Evolutionary conservation across 768 basidiomycete species (phyloP).

Genomic region (Serendipita vermifera): DNA sequence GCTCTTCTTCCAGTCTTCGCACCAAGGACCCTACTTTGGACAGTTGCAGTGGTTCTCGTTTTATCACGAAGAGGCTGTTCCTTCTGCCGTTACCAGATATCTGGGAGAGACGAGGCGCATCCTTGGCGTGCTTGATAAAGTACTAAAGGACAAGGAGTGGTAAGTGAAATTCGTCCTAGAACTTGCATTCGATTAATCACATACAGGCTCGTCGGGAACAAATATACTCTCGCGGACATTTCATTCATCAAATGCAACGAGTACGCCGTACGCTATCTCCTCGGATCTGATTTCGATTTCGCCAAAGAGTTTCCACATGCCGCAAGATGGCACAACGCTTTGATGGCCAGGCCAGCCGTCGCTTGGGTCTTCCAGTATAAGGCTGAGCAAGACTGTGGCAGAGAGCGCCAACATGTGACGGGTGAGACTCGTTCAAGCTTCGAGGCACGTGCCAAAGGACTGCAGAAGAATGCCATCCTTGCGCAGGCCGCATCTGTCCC

Average conservation of each 20-base stretch:
- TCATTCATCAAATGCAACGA: constrained; percentile 11
- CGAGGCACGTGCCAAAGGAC: not conserved
- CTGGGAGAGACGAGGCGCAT: constrained; percentile 17
- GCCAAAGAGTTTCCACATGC: constrained; percentile 10
- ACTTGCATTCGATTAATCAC: not conserved
- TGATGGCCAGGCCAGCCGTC: constrained; percentile 9
- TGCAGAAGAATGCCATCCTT: not conserved
- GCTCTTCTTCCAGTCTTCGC: constrained; percentile 18
- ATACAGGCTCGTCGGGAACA: constrained; percentile 10
- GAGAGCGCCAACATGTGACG: constrained; percentile 7
- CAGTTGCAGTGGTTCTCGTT: constrained; percentile 17
- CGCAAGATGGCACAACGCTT: not conserved
- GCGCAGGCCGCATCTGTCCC: too few relatives aligned
- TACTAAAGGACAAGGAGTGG: constrained; percentile 15
- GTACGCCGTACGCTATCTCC: constrained; percentile 6
- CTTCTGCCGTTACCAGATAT: not conserved
- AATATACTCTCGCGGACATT: constrained; percentile 10
- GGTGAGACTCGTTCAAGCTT: constrained; percentile 2
- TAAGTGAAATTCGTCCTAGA: too few relatives aligned
- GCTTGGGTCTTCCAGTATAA: constrained; percentile 11
- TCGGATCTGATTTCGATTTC: constrained; percentile 8
- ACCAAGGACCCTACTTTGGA: constrained; percentile 16
- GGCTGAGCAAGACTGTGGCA: constrained; percentile 1
- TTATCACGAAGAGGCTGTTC: constrained; percentile 15
- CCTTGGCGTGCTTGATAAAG: constrained; percentile 14